phyloP scores from a whole-genome alignment of 768 basidiomycete species.

The Leucocoprinus sp. region DNA sequence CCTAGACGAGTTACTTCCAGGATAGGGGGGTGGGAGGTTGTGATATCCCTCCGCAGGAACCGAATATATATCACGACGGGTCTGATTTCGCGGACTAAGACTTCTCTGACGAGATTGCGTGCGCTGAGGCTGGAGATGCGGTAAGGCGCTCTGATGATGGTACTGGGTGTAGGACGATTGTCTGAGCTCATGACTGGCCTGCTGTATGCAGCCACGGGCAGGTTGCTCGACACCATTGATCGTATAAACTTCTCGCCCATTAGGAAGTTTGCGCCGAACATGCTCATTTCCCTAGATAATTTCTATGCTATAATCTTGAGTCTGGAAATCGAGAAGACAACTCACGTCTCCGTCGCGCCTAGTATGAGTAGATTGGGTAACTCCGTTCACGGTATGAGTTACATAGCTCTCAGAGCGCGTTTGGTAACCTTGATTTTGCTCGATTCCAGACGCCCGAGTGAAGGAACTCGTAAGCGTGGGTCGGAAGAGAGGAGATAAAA shows the following conservation, averaged over 20 bases:
- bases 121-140: background rate
- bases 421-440: constrained; percentile 19
- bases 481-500: constrained; percentile 10
- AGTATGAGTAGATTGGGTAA: constrained; percentile 51
- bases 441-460: constrained; percentile 11
- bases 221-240: constrained; percentile 60
- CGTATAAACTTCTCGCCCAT: constrained; percentile 57
- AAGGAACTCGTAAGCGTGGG: constrained; percentile 4
- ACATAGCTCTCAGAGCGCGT: constrained; percentile 50
- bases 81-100: background rate
- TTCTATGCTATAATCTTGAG: constrained; percentile 9
- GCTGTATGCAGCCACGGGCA: constrained; percentile 22
- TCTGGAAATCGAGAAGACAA: constrained; percentile 9
- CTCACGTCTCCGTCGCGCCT: constrained; percentile 51
- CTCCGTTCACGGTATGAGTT: constrained; percentile 57
- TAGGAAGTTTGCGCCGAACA: constrained; percentile 53
- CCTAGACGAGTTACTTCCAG: background rate
- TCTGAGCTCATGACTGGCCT: background rate
- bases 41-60: constrained; percentile 1
- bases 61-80: background rate
- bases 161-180: background rate
- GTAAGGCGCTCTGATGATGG: constrained; percentile 5
- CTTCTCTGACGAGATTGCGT: background rate
- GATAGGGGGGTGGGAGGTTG: constrained; percentile 2
- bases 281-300: constrained; percentile 63